These are phyloP conservation scores for Biscogniauxia marginata DNA, from an alignment of 2,329 filamentous ascomycete species.

Conservation along the genomic window DNA sequence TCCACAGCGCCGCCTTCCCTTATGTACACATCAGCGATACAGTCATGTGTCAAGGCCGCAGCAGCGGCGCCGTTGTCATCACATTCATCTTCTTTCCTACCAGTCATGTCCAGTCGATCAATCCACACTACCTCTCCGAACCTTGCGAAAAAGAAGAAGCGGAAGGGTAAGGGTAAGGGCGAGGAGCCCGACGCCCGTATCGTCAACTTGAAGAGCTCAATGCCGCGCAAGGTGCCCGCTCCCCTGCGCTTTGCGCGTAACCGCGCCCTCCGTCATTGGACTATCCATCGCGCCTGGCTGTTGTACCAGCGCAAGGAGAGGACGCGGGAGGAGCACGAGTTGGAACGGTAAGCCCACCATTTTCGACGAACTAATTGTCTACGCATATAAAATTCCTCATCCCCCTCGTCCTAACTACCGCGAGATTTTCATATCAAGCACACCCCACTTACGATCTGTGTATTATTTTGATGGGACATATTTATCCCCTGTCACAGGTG, in stretches of 20 bases:
- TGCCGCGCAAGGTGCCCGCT: conserved; percentile 52
- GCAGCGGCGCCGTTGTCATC: not conserved
- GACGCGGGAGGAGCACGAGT: conserved; percentile 62
- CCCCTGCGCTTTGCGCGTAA: conserved; percentile 88
- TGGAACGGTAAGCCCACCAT: conserved; percentile 59
- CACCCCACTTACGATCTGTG: too few relatives aligned
- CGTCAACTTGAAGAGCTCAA: conserved; percentile 44
- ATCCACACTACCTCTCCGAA: conserved; percentile 21
- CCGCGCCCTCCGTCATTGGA: conserved; percentile 92
- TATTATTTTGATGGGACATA: not conserved
- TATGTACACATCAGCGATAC: not conserved
- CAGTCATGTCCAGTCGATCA: conserved; percentile 9
- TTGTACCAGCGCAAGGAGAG: conserved; percentile 72
- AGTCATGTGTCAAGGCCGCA: not conserved
- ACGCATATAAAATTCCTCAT: too few relatives aligned
- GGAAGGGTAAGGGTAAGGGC: conserved; percentile 26
- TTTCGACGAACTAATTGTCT: conserved; percentile 1
- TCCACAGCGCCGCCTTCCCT: not conserved
- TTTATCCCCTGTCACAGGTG: not conserved
- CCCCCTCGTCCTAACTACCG: too few relatives aligned
- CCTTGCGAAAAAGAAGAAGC: conserved; percentile 16
- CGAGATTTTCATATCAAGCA: not conserved
- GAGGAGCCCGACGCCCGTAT: conserved; percentile 44
- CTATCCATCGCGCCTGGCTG: conserved; percentile 94
- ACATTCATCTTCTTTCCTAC: not conserved